A percentile compares a stretch with the other conserved stretches of the same genome.
Conservation (phyloP, 441 rosid genomes). For the Brassica hybrid region DNA sequence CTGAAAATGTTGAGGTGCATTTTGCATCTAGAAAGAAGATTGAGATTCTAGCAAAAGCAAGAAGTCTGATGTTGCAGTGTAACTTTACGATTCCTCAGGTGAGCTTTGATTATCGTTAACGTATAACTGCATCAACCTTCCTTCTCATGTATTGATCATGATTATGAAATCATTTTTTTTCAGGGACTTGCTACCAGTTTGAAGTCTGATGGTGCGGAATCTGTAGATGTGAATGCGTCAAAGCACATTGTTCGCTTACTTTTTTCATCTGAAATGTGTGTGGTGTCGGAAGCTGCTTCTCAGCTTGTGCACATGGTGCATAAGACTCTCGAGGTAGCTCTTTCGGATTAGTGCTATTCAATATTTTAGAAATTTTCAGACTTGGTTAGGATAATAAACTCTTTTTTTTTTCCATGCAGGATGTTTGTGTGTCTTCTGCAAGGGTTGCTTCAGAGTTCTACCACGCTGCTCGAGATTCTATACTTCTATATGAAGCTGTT, state of each 20-base stretch:
- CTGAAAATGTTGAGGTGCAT: conserved; percentile 95
- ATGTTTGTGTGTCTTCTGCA: conserved; percentile 83
- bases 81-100: conserved; percentile 81
- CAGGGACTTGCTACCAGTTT: conserved; percentile 59
- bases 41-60: conserved; percentile 88
- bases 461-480: conserved; percentile 82
- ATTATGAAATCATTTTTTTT: conserved; percentile 30
- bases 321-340: conserved; percentile 72
- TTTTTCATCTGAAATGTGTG: conserved; percentile 80
- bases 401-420: conserved; percentile 57
- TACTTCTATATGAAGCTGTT: conserved; percentile 93
- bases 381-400: conserved; percentile 33
- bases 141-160: conserved; percentile 19
- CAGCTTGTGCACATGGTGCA: conserved; percentile 86
- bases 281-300: conserved; percentile 87
- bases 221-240: conserved; percentile 47
- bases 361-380: conserved; percentile 20
- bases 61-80: conserved; percentile 78
- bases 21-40: conserved; percentile 86
- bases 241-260: conserved; percentile 72
- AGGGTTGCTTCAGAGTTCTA: conserved; percentile 90
- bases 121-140: conserved; percentile 23
- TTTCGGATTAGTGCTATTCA: conserved; percentile 12
- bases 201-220: conserved; percentile 46
- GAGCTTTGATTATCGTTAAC: conserved; percentile 38